Percentiles rank a stretch among this genome's conserved stretches.
Evolutionary conservation across 768 basidiomycete species (phyloP).

Genomic region (Mycena capillaripes): DNA sequence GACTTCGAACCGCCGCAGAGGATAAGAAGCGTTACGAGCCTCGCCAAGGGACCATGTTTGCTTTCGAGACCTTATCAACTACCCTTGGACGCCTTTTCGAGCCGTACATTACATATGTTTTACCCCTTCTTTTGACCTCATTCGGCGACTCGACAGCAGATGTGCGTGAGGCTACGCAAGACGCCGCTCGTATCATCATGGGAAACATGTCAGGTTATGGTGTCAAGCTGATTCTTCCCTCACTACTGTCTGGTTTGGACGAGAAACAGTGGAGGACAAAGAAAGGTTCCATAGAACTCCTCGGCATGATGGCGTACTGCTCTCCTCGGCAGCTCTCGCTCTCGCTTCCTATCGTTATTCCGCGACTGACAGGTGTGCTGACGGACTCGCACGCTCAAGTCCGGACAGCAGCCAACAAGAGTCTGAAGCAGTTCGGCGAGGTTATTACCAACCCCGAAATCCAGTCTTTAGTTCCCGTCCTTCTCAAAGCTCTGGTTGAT

Average conservation of each 20-base stretch:
- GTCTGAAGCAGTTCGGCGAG: conserved; percentile 97
- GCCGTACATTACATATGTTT: conserved; percentile 87
- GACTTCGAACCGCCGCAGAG: conserved; percentile 81
- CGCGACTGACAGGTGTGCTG: conserved; percentile 92
- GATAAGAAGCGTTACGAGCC: conserved; percentile 92
- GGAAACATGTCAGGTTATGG: conserved; percentile 94
- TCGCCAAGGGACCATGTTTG: conserved; percentile 95
- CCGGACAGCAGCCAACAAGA: conserved; percentile 91
- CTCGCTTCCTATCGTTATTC: conserved; percentile 96
- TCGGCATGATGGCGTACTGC: conserved; percentile 99
- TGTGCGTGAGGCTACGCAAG: conserved; percentile 94
- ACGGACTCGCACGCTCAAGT: conserved; percentile 99
- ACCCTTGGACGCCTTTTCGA: conserved; percentile 94
- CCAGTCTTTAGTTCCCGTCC: conserved; percentile 87
- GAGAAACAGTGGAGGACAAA: conserved; percentile 99
- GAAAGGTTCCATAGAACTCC: conserved; percentile 95
- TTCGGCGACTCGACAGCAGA: conserved; percentile 92
- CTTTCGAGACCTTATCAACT: conserved; percentile 90
- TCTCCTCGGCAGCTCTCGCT: conserved; percentile 95
- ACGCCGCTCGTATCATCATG: conserved; percentile 96
- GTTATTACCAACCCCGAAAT: conserved; percentile 99
- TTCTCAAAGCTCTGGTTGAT: conserved; percentile 96
- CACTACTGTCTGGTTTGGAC: conserved; percentile 89
- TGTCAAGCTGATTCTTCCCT: conserved; percentile 94
- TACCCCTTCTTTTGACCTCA: conserved; percentile 84